Base-by-base conservation (phyloP, 768 basidiomycete genomes). In the Mycena rebaudengoi region DNA sequence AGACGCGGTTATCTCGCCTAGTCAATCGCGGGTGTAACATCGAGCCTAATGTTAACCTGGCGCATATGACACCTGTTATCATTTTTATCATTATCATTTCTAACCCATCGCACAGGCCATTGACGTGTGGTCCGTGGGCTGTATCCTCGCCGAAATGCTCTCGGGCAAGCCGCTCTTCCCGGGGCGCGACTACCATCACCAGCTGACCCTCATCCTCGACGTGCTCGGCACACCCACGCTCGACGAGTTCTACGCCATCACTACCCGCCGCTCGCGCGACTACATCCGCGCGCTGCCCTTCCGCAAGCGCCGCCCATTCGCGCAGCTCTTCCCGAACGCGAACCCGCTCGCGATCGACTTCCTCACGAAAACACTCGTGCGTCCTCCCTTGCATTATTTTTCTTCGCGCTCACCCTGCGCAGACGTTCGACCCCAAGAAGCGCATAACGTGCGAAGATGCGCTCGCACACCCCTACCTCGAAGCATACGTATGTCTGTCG, bases 381-480 rank as follows among this genome's bases (percentile, higher is more conserved):
- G 52, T 54, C 2, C 26, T 35, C 21, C 20, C 21, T 18, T 4
- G 41, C 18, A 32, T 32, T 23, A 2, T 26, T 18, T 50, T 46
- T 23, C 13, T 29, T 11, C 40, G 30, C 44, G n/a, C 23, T 32
- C 18, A 20, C 12, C 18, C 16, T 7, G 11, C 7, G 48, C 35
- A 92, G 92, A 97, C 98, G 0, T 99, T 99, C 78, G 96, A 98
- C 78, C 97, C 98, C 23, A 96, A 96, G 83, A 98, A 96, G 76
- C 91, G 98, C 44, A 90, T 95, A 75, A 95, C 95, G 0, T 95
- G 96, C 40, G 96, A 98, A 73, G 90, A 96, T 60, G 96, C 96
- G 7, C 82, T 99, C 32, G 90, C 91, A n/a, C 96, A 98, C 71
- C 96, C 96, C 7, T 97, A 97, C 72, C 85, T 97, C 13, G 94